Base-by-base conservation (phyloP, 106 monocot genomes). In the Xerophyta viscosa region DNA sequence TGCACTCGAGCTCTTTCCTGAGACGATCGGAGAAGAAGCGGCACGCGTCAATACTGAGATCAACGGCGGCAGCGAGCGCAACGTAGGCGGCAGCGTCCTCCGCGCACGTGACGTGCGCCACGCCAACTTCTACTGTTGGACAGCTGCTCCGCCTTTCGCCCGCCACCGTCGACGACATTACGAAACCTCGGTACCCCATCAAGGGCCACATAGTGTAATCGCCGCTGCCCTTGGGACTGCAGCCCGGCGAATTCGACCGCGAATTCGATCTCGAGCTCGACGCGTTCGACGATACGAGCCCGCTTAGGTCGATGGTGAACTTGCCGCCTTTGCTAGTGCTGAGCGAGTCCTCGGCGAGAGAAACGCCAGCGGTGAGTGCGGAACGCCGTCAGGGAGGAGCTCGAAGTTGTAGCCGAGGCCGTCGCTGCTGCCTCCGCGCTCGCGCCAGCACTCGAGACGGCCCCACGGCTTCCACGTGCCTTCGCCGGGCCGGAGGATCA, bases 1-100 rank as follows among this genome's bases (percentile, higher is more conserved):
- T n/a, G n/a, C 30, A 54, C 21, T 54, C 54, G 2, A 89, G 51
- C 73, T 96, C 96, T 71, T 85, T 82, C 62, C 78, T 60, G 1
- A 86, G 76, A 37, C 76, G 78, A 21, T 67, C 57, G 0, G 96
- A 96, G 73, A 96, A 96, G 13, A 88, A 66, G 20, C 72, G 69
- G 66, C 96, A 96, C 3, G 94, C 94, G 58, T 96, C 89, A 75
- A 96, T 77, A 68, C 96, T 96, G 19, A 96, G 85, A 57, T 96
- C 96, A 33, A 96, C 50, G 24, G 96, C 96, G 0, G 96, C 89
- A 6, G 85, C 68, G 25, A 96, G 68, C 3, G 96, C 96, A 11
- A 96, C 89, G 59, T 81, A 96, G 0, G 85, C 96, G 9, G 89
- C 96, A 6, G 96, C 96, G 37, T 96, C 96, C 66, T 96, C 96